Base-by-base conservation (phyloP, 192 early-diverging fungal species). In the Pilobolus umbonatus region DNA sequence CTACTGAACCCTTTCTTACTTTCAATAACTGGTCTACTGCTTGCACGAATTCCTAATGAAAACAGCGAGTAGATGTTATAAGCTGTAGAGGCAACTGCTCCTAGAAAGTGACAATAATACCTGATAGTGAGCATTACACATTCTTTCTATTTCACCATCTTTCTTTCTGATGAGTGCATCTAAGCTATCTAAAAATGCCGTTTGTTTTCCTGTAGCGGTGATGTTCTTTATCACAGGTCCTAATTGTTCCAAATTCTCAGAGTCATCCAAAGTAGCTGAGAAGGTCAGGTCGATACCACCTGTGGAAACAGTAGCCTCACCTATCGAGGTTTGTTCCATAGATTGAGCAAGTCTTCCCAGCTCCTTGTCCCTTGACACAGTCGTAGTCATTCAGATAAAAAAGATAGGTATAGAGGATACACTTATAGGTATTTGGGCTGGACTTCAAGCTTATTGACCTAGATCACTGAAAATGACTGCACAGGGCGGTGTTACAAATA, bases 71-170 rank as follows among this genome's bases (percentile, higher is more conserved):
- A 52, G 35, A n/a, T 21, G 28, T 2, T 9, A 17, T 25, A 48
- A 34, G 26, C 15, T 12, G n/a, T n/a, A 28, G 30, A 12, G 24
- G n/a, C 26, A 1, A 4, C 28, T 26, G 63, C 19, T 21, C 6
- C 31, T 15, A 44, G n/a, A 22, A 38, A 4, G 6, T 29, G 0
- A 5, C 5, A 9, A 1, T 30, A 32, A 39, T 53, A 90, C 94
- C 78, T 97, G 89, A 70, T 96, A 96, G 71, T 99, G 90, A 69
- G 85, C 82, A 65, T 88, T 90, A 74, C 97, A 99, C 78, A 99
- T 90, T 54, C 89, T 85, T 77, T 97, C 95, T 58, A 99, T 99
- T 71, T 99, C 97, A 29, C 81, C 79, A 60, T 97, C 95, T 61
- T 98, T 98, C 48, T 83, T 82, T 48, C 83, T 75, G 25, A 93